Evolutionary conservation across 208 protist species (phyloP).

Genomic region (Herpetomonas tarakana): DNA sequence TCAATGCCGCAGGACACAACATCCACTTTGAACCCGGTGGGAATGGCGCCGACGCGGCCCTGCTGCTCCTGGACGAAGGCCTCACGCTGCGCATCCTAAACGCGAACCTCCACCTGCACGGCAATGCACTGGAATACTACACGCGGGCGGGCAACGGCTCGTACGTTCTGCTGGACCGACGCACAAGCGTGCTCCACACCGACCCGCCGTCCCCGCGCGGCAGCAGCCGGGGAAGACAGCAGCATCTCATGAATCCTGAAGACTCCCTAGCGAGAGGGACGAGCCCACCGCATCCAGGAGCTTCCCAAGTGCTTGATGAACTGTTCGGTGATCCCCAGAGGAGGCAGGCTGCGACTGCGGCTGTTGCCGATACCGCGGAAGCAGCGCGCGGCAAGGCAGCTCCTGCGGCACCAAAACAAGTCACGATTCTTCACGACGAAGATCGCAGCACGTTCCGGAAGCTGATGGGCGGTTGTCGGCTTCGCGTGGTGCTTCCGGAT

Average conservation of each 20-base stretch:
- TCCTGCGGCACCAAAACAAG: too few species aligned
- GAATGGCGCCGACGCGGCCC: constrained; percentile 17
- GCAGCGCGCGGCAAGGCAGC: too few species aligned
- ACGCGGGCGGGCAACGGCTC: constrained; percentile 57
- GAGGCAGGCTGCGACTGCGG: too few species aligned
- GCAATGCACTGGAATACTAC: constrained; percentile 50
- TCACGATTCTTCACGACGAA: not conserved
- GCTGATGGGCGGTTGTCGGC: not conserved
- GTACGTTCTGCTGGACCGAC: constrained; percentile 51
- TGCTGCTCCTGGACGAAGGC: constrained; percentile 62
- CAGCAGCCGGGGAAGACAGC: not conserved
- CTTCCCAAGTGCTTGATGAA: too few species aligned
- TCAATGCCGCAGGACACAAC: constrained; percentile 52
- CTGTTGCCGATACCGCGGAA: too few species aligned
- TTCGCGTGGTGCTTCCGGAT: not conserved
- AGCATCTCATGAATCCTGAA: too few species aligned
- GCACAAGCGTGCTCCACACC: constrained; percentile 19
- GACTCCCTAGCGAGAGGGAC: too few species aligned
- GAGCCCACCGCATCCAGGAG: too few species aligned
- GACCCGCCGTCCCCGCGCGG: not conserved
- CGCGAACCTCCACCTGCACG: constrained; percentile 47
- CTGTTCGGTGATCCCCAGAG: too few species aligned
- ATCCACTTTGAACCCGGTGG: constrained; percentile 45
- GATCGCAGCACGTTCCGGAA: constrained; percentile 1
- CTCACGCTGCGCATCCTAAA: constrained; percentile 66